A percentile compares a stretch with the other conserved stretches of the same genome.
phyloP scores from a whole-genome alignment of 345 rosid genomes.

The Brassica incana region DNA sequence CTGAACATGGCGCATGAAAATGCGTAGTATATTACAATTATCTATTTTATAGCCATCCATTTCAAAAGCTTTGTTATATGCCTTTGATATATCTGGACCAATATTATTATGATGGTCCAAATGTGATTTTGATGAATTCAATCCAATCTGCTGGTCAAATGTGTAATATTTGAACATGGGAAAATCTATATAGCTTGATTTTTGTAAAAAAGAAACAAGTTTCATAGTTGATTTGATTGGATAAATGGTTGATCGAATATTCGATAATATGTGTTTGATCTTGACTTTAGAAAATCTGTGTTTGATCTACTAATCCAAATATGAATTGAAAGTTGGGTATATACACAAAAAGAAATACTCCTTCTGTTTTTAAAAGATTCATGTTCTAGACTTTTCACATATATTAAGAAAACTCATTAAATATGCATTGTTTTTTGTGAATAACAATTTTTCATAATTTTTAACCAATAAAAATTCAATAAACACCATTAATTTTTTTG shows the following conservation, averaged over 20 bases:
- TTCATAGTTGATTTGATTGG: neutral
- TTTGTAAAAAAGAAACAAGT: neutral
- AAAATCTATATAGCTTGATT: neutral
- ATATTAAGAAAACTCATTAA: too few relatives aligned
- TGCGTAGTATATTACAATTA: neutral
- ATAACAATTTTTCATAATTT: too few relatives aligned
- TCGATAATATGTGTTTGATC: neutral
- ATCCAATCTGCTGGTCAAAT: neutral
- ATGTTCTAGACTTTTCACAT: too few relatives aligned
- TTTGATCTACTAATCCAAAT: conserved; percentile 3
- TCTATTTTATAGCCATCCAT: neutral
- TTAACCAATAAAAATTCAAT: too few relatives aligned
- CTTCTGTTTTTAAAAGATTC: too few relatives aligned
- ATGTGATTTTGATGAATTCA: neutral
- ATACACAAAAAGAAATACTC: neutral
- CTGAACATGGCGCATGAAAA: too few relatives aligned
- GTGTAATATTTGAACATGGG: neutral
- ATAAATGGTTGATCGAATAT: neutral
- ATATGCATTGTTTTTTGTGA: too few relatives aligned
- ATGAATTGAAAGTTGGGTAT: neutral
- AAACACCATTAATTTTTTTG: too few relatives aligned
- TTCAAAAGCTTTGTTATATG: neutral
- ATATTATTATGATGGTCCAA: neutral
- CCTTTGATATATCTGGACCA: neutral
- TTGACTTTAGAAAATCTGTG: neutral